Conservation (phyloP, 2,329 filamentous ascomycete genomes). For the Diaporthe sp. region DNA sequence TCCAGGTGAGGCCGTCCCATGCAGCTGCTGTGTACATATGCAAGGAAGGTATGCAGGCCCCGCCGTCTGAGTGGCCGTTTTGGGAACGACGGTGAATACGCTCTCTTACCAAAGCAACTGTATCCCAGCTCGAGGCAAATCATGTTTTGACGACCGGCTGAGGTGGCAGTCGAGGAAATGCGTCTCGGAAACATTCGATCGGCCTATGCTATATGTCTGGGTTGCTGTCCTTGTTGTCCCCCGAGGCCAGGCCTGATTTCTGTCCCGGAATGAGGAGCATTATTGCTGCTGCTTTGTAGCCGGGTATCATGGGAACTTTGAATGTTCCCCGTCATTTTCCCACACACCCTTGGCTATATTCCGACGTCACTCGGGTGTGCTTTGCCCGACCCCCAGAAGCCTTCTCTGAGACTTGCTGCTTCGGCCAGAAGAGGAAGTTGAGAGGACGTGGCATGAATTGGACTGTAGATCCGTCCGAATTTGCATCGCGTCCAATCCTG, state of each 20-base stretch:
- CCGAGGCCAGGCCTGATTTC: not conserved
- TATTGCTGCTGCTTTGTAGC: not conserved
- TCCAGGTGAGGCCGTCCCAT: slow-evolving; percentile 20
- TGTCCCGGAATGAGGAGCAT: not conserved
- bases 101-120: not conserved
- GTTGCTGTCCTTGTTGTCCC: not conserved
- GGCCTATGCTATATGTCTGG: slow-evolving; percentile 14
- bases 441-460: not conserved
- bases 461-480: slow-evolving; percentile 16
- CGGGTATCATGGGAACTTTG: not conserved
- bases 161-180: not conserved
- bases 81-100: slow-evolving; percentile 7
- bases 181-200: slow-evolving; percentile 31
- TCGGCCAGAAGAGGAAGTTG: slow-evolving; percentile 2
- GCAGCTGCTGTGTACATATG: not conserved
- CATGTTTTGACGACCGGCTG: slow-evolving; percentile 2
- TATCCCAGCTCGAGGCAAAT: slow-evolving; percentile 10
- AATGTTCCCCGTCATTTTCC: not conserved
- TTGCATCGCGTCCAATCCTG: not conserved
- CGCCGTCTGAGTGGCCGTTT: not conserved
- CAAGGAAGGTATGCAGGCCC: not conserved
- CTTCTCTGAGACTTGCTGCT: not conserved
- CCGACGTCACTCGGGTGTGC: slow-evolving; percentile 23
- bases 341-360: slow-evolving; percentile 11
- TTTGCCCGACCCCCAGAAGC: not conserved